Conservation (phyloP, 1,284 basidiomycete species). For the Tilletia indica region DNA sequence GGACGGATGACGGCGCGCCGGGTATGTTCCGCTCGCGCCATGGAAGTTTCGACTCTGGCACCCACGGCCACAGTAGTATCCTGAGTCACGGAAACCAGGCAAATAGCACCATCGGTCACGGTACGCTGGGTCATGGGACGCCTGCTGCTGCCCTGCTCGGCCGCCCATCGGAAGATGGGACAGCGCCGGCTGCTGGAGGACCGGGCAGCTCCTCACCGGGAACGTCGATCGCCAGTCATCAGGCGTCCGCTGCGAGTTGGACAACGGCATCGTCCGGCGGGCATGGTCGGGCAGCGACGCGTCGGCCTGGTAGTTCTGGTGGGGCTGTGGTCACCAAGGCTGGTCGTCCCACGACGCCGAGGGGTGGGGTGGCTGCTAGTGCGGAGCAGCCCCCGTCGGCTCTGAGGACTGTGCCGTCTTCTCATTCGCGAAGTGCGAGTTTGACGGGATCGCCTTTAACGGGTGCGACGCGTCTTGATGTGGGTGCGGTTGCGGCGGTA, state of each 20-base stretch:
- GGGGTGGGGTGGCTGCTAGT: not conserved
- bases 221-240: not conserved
- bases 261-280: not conserved
- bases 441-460: not conserved
- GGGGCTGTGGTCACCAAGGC: not conserved
- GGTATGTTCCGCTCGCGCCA: not conserved
- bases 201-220: too few species aligned
- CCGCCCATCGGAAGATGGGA: too few species aligned
- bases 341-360: not conserved
- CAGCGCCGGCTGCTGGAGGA: too few species aligned
- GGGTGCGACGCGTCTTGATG: not conserved
- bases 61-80: not conserved
- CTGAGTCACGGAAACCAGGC: not conserved
- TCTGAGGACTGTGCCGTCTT: not conserved
- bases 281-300: not conserved
- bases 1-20: not conserved
- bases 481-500: too few species aligned
- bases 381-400: not conserved
- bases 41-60: not conserved
- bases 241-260: not conserved
- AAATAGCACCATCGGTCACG: not conserved
- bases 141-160: too few species aligned
- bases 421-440: constrained; percentile 8
- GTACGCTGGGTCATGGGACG: constrained; percentile 5
- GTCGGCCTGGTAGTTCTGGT: not conserved